Base-by-base conservation (phyloP, 1,284 basidiomycete genomes). In the Dichomitus squalens region DNA sequence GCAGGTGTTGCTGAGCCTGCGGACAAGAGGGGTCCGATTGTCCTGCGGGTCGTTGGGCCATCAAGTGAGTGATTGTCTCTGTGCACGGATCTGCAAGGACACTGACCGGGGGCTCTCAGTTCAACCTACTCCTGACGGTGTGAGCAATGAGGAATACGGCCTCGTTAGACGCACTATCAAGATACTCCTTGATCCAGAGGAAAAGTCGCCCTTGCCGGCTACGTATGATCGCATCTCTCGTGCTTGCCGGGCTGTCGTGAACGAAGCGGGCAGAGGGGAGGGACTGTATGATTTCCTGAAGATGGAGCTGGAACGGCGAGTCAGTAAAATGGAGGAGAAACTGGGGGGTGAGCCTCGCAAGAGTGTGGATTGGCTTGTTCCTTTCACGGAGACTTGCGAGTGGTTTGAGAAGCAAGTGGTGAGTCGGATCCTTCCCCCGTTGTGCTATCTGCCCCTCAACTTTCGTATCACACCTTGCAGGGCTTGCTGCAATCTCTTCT, bases 331-430 rank as follows among this genome's bases (percentile, higher is more conserved):
- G 8, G 73, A 73, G 6, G 71, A 57, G 12, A 69, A 71, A 7
- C 77, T 88, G 3, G 25, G 53, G 23, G 48, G 54, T 1, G 52
- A 65, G 2, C 40, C 52, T 40, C 63, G 68, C 0, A 64, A 70
- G 11, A 74, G 71, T 1, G 73, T 76, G 27, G 70, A 74, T 5
- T 90, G 86, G 83, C 70, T 90, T 6, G 61, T 65, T 0, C 69
- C 73, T 11, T 83, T 90, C 57, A 83, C 83, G 2, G 70, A 75
- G 14, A 67, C 70, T 0, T 86, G 85, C 65, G 72, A 75, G 20
- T 88, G 85, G 86, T 88, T 87, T 47, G 84, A 88, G 65, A 72
- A 70, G 33, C 78, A 80, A 65, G 77, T 88, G 60, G 87, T 88
- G 67, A 71, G 87, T 74, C 8, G n/a, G 14, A 4, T 6, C 23